Conservation (phyloP, 768 basidiomycete genomes). For the Mycena haematopus region DNA sequence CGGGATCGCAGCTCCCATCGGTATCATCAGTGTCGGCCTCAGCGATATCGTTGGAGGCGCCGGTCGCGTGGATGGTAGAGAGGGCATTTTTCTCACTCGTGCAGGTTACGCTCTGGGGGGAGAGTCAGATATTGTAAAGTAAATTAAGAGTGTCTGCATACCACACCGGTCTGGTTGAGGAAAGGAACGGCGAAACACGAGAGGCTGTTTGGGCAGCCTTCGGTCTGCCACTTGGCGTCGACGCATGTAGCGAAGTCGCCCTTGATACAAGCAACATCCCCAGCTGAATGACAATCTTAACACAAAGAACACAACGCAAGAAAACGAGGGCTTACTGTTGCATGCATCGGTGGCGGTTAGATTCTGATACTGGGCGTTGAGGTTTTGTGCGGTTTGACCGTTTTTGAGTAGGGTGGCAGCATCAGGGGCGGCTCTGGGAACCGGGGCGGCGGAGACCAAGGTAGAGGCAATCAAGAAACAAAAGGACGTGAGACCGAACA, state of each 20-base stretch:
- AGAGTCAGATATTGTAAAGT: neutral
- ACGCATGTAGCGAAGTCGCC: constrained; percentile 48
- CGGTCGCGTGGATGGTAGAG: constrained; percentile 52
- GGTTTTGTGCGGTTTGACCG: constrained; percentile 54
- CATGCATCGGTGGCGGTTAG: constrained; percentile 52
- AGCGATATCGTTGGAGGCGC: constrained; percentile 50
- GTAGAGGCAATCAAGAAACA: constrained; percentile 35
- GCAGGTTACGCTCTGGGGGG: constrained; percentile 53
- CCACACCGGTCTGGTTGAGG: constrained; percentile 49
- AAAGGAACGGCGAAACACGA: constrained; percentile 62
- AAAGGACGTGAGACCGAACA: constrained; percentile 33
- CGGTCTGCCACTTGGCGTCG: constrained; percentile 47
- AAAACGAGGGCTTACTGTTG: constrained; percentile 41
- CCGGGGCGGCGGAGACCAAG: constrained; percentile 37
- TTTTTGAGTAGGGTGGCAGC: constrained; percentile 52
- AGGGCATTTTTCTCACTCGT: constrained; percentile 56
- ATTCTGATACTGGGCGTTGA: constrained; percentile 54
- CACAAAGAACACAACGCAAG: neutral
- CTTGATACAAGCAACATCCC: constrained; percentile 52
- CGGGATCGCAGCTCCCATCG: constrained; percentile 4
- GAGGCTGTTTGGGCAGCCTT: constrained; percentile 43
- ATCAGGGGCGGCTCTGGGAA: constrained; percentile 45
- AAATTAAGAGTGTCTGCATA: constrained; percentile 35
- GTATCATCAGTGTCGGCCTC: constrained; percentile 35
- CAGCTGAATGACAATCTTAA: constrained; percentile 36